Evolutionary conservation across 208 protist species (phyloP).

Genomic region (Entamoeba invadens): DNA sequence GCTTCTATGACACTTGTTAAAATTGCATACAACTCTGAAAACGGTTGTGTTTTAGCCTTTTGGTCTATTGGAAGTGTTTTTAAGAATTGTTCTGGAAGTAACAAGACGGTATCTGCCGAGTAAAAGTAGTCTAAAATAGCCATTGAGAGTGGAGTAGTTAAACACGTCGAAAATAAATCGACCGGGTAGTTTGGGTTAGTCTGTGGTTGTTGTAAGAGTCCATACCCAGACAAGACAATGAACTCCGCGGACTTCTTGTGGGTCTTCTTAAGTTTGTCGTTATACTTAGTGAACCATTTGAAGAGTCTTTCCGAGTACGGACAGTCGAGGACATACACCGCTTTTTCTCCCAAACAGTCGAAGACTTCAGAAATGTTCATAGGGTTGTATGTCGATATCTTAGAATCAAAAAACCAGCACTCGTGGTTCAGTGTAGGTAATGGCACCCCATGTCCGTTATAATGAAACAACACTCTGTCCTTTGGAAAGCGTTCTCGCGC

Average conservation of each 20-base stretch:
- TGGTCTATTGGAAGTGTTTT: slow-evolving; percentile 45
- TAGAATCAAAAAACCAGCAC: slow-evolving; percentile 88
- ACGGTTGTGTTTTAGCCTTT: slow-evolving; percentile 59
- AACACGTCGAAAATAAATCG: slow-evolving; percentile 89
- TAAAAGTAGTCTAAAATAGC: slow-evolving; percentile 76
- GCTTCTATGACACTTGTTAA: slow-evolving; percentile 92
- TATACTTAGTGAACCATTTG: not conserved
- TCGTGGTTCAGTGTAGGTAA: slow-evolving; percentile 79
- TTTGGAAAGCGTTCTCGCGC: not conserved
- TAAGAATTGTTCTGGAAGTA: slow-evolving; percentile 30
- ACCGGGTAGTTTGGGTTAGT: slow-evolving; percentile 68
- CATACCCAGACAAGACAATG: not conserved
- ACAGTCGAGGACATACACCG: not conserved
- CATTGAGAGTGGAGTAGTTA: slow-evolving; percentile 80
- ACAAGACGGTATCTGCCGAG: slow-evolving; percentile 13
- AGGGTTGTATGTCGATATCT: slow-evolving; percentile 21
- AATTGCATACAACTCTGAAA: slow-evolving; percentile 90
- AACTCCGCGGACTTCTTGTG: not conserved
- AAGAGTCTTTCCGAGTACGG: not conserved
- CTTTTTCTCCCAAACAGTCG: not conserved
- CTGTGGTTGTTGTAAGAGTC: not conserved
- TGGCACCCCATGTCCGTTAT: slow-evolving; percentile 95
- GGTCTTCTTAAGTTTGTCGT: not conserved
- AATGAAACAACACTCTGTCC: slow-evolving; percentile 81
- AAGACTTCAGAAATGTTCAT: not conserved